Conservation (phyloP, 2,329 filamentous ascomycete genomes). For the Coniochaeta sp. region DNA sequence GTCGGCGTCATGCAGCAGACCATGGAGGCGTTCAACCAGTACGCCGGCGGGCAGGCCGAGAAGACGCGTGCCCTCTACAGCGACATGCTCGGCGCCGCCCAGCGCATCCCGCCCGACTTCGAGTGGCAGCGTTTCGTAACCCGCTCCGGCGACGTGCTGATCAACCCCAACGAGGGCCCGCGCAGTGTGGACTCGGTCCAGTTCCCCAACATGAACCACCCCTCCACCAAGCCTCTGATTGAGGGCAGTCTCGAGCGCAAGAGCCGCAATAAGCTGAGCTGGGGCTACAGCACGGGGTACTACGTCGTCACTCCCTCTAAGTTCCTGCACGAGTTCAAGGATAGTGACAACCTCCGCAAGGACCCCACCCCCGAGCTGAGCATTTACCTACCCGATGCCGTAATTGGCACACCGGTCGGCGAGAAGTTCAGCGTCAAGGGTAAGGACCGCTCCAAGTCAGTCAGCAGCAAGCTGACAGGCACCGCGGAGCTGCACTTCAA, state of each 20-base stretch:
- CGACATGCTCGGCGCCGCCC: slow-evolving; percentile 71
- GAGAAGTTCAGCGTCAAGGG: slow-evolving; percentile 93
- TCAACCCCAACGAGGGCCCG: slow-evolving; percentile 68
- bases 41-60: slow-evolving; percentile 73
- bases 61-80: slow-evolving; percentile 72
- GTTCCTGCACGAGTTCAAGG: slow-evolving; percentile 94
- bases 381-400: slow-evolving; percentile 85
- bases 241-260: slow-evolving; percentile 88
- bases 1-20: slow-evolving; percentile 75
- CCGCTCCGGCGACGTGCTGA: slow-evolving; percentile 63
- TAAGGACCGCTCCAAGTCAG: slow-evolving; percentile 77
- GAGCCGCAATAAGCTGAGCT: slow-evolving; percentile 72
- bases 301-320: slow-evolving; percentile 86
- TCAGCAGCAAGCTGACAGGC: slow-evolving; percentile 75
- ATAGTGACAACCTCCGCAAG: slow-evolving; percentile 63
- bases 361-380: slow-evolving; percentile 81
- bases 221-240: slow-evolving; percentile 71
- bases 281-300: slow-evolving; percentile 72
- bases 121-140: slow-evolving; percentile 84
- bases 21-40: slow-evolving; percentile 75
- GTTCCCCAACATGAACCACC: slow-evolving; percentile 87
- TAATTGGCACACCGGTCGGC: slow-evolving; percentile 63
- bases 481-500: slow-evolving; percentile 79
- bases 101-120: slow-evolving; percentile 74
- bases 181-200: slow-evolving; percentile 65